A percentile compares a stretch with the other conserved stretches of the same genome.
These are phyloP conservation scores for Sporothrix brasiliensis DNA, from an alignment of 2,329 filamentous ascomycete species.

Conservation along the genomic window DNA sequence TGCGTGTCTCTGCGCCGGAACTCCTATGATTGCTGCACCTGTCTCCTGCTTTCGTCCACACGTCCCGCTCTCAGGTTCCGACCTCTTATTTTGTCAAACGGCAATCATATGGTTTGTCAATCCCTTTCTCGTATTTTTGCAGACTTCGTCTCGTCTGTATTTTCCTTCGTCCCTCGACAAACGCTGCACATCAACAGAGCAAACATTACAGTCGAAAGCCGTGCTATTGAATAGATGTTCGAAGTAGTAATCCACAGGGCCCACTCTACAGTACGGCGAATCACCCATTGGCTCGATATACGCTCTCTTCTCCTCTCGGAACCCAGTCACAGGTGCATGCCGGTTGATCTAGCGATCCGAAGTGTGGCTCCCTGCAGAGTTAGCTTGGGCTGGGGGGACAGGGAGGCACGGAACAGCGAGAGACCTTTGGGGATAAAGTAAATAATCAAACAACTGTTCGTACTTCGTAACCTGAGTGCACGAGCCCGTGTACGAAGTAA, in stretches of 20 bases:
- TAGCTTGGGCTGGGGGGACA: conserved; percentile 24
- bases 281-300: background rate
- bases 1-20: background rate
- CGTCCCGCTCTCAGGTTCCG: background rate
- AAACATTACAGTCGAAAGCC: conserved; percentile 4
- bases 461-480: conserved; percentile 3
- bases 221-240: conserved; percentile 6
- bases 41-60: conserved; percentile 5
- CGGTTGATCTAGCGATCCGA: conserved; percentile 31
- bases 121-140: conserved; percentile 6
- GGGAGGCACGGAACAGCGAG: background rate
- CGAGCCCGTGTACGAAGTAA: background rate
- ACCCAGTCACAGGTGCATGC: conserved; percentile 18
- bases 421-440: conserved; percentile 12
- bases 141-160: background rate
- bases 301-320: conserved; percentile 15
- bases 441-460: background rate
- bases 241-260: conserved; percentile 11
- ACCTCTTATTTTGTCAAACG: background rate
- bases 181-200: background rate
- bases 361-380: conserved; percentile 25
- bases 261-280: conserved; percentile 15
- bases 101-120: conserved; percentile 3
- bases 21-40: background rate
- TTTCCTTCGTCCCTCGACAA: too few relatives aligned